Percentiles rank a stretch among this genome's conserved stretches.
These are phyloP conservation scores for Diplodia corticola DNA, from an alignment of 2,329 filamentous ascomycete genomes.

Conservation along the genomic window DNA sequence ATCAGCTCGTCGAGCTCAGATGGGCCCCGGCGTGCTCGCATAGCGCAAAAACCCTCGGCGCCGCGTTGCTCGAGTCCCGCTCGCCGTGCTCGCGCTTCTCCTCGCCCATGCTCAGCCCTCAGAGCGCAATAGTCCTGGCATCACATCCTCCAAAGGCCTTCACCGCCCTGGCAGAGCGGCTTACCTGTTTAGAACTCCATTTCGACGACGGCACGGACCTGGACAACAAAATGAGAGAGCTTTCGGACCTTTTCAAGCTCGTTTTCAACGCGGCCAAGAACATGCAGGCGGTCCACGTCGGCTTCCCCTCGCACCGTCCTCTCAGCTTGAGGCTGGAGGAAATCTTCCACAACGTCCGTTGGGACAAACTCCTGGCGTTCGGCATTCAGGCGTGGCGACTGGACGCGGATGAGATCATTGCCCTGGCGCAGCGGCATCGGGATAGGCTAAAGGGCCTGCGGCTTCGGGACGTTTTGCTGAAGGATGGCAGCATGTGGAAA, in stretches of 20 bases:
- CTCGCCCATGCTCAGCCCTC: conserved; percentile 62
- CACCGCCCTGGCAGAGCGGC: conserved; percentile 54
- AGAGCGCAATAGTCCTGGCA: conserved; percentile 56
- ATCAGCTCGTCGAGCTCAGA: conserved; percentile 52
- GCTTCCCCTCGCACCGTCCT: conserved; percentile 60
- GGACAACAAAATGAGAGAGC: conserved; percentile 57
- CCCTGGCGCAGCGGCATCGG: conserved; percentile 56
- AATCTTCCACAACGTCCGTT: conserved; percentile 63
- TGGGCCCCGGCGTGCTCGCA: conserved; percentile 66
- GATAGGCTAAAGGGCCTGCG: conserved; percentile 60
- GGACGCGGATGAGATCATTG: conserved; percentile 60
- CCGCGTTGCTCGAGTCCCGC: conserved; percentile 57
- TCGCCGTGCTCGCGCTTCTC: conserved; percentile 62
- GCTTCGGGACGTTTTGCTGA: conserved; percentile 61
- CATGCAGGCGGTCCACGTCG: conserved; percentile 64
- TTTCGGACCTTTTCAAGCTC: conserved; percentile 58
- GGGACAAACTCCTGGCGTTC: conserved; percentile 62
- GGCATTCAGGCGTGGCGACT: conserved; percentile 67
- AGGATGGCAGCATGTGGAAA: conserved; percentile 60
- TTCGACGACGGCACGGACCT: conserved; percentile 61
- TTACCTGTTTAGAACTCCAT: conserved; percentile 64
- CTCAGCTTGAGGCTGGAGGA: conserved; percentile 59
- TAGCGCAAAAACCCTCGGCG: conserved; percentile 59
- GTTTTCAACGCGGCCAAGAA: conserved; percentile 61
- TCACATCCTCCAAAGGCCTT: conserved; percentile 50